Evolutionary conservation across 192 early-diverging fungal genomes (phyloP), one percentile per base, ranked within the genome.

Genomic region (Coemansia sp.): DNA sequence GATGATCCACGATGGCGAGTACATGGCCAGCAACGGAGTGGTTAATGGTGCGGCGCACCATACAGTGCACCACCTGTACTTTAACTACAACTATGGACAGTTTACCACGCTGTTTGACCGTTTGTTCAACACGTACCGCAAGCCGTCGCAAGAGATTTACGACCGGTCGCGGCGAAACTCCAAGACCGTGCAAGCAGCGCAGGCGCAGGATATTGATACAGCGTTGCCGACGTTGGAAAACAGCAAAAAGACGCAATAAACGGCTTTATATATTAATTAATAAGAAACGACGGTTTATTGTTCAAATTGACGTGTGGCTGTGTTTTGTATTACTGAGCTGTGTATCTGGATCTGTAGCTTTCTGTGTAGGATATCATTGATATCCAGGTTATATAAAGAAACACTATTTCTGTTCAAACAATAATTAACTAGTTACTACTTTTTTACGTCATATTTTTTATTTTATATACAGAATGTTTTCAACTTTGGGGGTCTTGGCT

Each of bases 71-170:
- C 97, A 99, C 67, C 69, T 95, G 49, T 95, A 99, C 82, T 99
- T 99, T 77, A 96, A 97, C 85, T 99, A 97, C 87, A 99, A 99
- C 84, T 99, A 94, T 70, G 97, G 97, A 2, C 97, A 99, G 82
- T 98, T 96, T 77, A 93, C 92, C 19, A 98, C 96, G 11, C 64
- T 98, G n/a, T 98, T 94, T 90, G 94, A 92, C 65, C 86, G 87
- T 29, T 1, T 88, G 12, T 88, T 87, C 59, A 82, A 84, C 10
- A 86, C 89, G 31, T 87, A 90, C 62, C 85, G 91, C 52, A 83
- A 86, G 57, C 91, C 91, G 0, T 82, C 83, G 6, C 72, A 74
- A 8, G 87, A 90, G 56, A 86, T 90, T 63, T 88, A 88, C 63
- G 83, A 90, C 64, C 73, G 75, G 5, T 74, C 75, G 19, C 59